phyloP scores from a whole-genome alignment of 2,329 filamentous ascomycete species.

The Aspergillus ochraceoroseus region DNA sequence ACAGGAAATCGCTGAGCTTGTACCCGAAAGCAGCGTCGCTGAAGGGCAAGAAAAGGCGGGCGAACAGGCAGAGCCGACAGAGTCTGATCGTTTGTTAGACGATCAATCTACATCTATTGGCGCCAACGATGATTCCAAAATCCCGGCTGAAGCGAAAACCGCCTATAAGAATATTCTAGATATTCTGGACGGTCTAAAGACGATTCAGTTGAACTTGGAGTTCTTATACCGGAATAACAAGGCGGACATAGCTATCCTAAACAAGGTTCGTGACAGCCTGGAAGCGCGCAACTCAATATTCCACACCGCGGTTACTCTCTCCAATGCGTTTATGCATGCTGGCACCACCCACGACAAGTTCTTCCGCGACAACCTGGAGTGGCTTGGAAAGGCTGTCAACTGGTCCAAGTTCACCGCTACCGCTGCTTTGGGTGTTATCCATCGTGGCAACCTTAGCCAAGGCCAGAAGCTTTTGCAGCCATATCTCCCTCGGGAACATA shows the following conservation, averaged over 20 bases:
- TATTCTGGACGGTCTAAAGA: conserved; percentile 81
- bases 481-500: conserved; percentile 71
- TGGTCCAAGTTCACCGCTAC: conserved; percentile 99
- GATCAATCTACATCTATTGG: conserved; percentile 44
- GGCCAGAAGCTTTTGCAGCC: conserved; percentile 90
- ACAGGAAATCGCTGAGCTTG: conserved; percentile 63
- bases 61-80: conserved; percentile 51
- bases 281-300: conserved; percentile 97
- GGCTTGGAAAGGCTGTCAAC: conserved; percentile 96
- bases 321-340: conserved; percentile 98
- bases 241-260: conserved; percentile 84
- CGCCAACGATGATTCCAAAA: conserved; percentile 40
- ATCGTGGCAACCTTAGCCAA: conserved; percentile 89
- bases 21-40: too few relatives aligned
- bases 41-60: conserved; percentile 47
- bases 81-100: conserved; percentile 56
- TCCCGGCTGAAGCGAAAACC: conserved; percentile 50
- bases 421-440: conserved; percentile 91
- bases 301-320: conserved; percentile 94
- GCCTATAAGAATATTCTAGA: conserved; percentile 55
- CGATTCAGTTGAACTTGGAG: conserved; percentile 89
- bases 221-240: conserved; percentile 95
- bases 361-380: conserved; percentile 95
- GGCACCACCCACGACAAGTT: conserved; percentile 98
- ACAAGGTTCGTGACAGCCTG: conserved; percentile 92